Conservation (phyloP, 768 basidiomycete genomes). For the Amanita jacksonii region DNA sequence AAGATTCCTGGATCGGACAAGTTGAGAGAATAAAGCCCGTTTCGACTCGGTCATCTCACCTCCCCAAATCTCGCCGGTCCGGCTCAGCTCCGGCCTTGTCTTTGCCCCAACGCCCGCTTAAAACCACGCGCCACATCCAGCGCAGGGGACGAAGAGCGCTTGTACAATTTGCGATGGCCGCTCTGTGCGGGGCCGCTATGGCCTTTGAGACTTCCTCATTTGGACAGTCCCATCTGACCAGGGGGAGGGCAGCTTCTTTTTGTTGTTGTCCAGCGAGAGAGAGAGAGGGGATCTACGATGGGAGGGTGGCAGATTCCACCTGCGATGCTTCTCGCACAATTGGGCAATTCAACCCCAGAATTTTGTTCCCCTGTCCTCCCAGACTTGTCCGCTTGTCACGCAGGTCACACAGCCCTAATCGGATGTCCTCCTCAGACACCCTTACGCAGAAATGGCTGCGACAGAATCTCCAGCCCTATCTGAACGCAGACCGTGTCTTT, state of each 20-base stretch:
- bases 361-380: conserved; percentile 6
- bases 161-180: too few relatives aligned
- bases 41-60: conserved; percentile 7
- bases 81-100: not conserved
- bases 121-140: not conserved
- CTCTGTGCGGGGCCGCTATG: too few relatives aligned
- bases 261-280: not conserved
- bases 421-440: conserved; percentile 18
- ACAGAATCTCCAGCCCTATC: conserved; percentile 52
- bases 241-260: not conserved
- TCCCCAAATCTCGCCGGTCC: not conserved
- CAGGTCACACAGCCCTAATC: conserved; percentile 1
- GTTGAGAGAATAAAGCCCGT: conserved; percentile 11
- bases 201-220: conserved; percentile 6
- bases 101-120: too few relatives aligned
- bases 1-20: conserved; percentile 9
- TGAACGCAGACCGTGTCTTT: conserved; percentile 44
- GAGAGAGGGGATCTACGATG: not conserved
- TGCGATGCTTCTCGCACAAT: conserved; percentile 4
- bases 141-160: too few relatives aligned
- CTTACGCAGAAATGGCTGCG: conserved; percentile 58
- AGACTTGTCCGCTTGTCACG: conserved; percentile 4
- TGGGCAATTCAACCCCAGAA: conserved; percentile 18
- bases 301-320: conserved; percentile 16
- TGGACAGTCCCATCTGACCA: too few relatives aligned